Evolutionary conservation across 139 green algal genomes (phyloP), one percentile per base, ranked within the genome.

Genomic region (Tetradesmus lagerheimii): DNA sequence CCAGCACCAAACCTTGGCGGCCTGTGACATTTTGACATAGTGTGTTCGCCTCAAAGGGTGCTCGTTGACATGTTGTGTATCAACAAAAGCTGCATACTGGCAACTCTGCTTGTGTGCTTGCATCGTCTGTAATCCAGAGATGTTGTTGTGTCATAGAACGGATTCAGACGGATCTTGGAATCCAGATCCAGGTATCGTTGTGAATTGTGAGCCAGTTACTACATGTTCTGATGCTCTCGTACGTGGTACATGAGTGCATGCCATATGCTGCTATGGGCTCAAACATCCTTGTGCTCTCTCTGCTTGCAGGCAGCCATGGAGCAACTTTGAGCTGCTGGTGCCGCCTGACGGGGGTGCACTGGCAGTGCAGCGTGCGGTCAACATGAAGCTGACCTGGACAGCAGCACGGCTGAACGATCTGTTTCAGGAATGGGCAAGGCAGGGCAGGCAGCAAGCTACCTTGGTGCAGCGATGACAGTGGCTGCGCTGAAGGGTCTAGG

Each of bases 281-380:
- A 25, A 64, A 20, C 14, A 25, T 64, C 15, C 16, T 71, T 71
- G 57, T 31, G 23, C 25, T 71, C n/a, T 31, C 23, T n/a, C 57
- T 8, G 8, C 57, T 31, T 41, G 64, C 83, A 88, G 83, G 83
- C 83, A 88, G 31, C 41, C 83, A n/a, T 88, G 83, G 83, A 50
- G 45, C 11, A 41, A 15, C 23, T 88, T 80, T n/a, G 37, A 62
- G 38, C 39, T 88, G 38, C 75, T 39, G 38, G 29, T 41, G 23
- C 83, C 83, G 9, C 25, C 62, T 38, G 35, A 88, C n/a, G 64
- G 71, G 37, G 83, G 83, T 11, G n/a, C 38, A 39, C 35, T 43
- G 25, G 83, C 64, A n/a, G 29, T 80, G 14, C 37, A 88, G 62
- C 12, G 37, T 0, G 83, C 83, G 20, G 16, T 50, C 27, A 66